Base-by-base conservation (phyloP, 2,329 filamentous ascomycete genomes). In the Rutstroemia sp. region DNA sequence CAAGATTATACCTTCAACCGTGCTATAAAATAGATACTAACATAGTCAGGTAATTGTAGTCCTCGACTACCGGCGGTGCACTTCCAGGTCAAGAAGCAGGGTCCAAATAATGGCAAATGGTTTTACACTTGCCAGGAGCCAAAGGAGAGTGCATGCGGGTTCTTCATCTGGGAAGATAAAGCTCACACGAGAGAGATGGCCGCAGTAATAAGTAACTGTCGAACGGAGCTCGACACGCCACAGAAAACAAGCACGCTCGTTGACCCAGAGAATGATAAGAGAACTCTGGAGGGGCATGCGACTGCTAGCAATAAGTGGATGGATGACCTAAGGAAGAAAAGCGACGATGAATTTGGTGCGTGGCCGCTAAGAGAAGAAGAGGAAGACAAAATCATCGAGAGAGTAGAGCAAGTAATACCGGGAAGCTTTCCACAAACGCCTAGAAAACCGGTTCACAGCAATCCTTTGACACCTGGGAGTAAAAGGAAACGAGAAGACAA, bases 161-260 rank as follows among this genome's bases (percentile, higher is more conserved):
- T 84, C 68, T 84, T 83, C 60, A 67, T 84, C 0, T 84, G 80
- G 78, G 72, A 78, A 7, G 74, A 79, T 14, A 75, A 81, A 45
- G 81, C 81, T 0, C 68, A 71, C 44, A 58, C 63, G 17, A 71
- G 80, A 52, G 77, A 80, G 65, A 62, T 56, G 50, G 66, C 66
- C 12, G 73, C 74, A 9, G 68, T 80, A 19, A 56, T 76, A 53
- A 72, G 66, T 56, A 78, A 77, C 61, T 72, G 73, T 38, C 70
- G 73, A 56, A 75, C 69, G n/a, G 78, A 80, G 48, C 49, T 44
- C 25, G 58, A 64, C n/a, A 48, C 27, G 9, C 55, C 48, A 50
- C 34, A 60, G 17, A 36, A 54, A 57, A 16, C 47, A 54, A 21
- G 51, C 57, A 14, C 9, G 14, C n/a, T 8, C n/a, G 14, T 27